Conservation (phyloP, 495 filamentous ascomycete species). For the Melanomma pulvis-pyrius region DNA sequence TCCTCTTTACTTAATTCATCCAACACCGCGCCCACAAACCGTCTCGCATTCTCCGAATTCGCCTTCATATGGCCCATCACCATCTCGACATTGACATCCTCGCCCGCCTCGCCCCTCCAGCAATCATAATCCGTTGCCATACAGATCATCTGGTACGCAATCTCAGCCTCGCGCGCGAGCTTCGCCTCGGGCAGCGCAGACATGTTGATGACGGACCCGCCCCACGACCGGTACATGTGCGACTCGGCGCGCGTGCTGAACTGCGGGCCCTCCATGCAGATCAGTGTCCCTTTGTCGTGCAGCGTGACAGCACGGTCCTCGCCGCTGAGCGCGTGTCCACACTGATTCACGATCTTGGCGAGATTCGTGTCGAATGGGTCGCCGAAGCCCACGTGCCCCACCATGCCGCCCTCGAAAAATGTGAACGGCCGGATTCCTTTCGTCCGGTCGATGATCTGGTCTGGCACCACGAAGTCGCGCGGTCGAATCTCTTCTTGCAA, state of each 20-base stretch:
- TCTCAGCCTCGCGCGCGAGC: slow-evolving; percentile 92
- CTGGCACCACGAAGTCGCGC: slow-evolving; percentile 92
- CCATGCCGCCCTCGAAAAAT: slow-evolving; percentile 91
- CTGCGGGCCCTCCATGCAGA: slow-evolving; percentile 97
- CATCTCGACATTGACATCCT: slow-evolving; percentile 87
- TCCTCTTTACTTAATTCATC: slow-evolving; percentile 79
- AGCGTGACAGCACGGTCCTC: slow-evolving; percentile 68
- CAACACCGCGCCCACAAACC: slow-evolving; percentile 82
- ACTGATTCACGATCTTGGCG: slow-evolving; percentile 68
- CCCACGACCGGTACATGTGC: slow-evolving; percentile 89
- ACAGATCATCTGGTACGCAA: slow-evolving; percentile 96
- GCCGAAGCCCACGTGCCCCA: slow-evolving; percentile 92
- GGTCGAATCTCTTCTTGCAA: slow-evolving; percentile 89
- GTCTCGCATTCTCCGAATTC: slow-evolving; percentile 83
- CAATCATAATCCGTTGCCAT: slow-evolving; percentile 99
- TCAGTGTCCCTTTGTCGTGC: slow-evolving; percentile 75
- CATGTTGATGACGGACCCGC: slow-evolving; percentile 96
- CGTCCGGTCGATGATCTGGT: slow-evolving; percentile 97
- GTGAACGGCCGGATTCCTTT: slow-evolving; percentile 85
- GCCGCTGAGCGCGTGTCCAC: slow-evolving; percentile 74
- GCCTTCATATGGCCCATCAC: slow-evolving; percentile 96
- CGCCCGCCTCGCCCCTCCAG: slow-evolving; percentile 67
- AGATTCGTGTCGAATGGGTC: slow-evolving; percentile 88
- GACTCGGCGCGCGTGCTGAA: slow-evolving; percentile 98
- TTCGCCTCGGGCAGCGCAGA: slow-evolving; percentile 94